A percentile compares a stretch with the other conserved stretches of the same genome.
These are phyloP conservation scores for Euphorbia schlechtendalii DNA, from an alignment of 441 rosid species.

Conservation along the genomic window DNA sequence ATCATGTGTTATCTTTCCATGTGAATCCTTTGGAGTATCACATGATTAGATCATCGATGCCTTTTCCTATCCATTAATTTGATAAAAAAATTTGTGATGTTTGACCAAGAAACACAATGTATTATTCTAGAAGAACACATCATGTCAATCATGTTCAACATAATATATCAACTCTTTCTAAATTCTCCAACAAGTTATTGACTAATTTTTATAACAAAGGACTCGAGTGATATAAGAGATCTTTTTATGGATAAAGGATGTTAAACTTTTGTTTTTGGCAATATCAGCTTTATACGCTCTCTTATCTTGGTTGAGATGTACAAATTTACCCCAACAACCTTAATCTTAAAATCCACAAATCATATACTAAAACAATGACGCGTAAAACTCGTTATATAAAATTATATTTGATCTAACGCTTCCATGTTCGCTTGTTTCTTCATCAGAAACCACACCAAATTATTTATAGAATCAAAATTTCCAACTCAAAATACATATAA, in stretches of 20 bases:
- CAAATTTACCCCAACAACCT: not conserved
- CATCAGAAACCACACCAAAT: not conserved
- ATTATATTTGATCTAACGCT: not conserved
- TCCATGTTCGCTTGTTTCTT: conserved; percentile 4
- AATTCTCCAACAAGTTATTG: too few species aligned
- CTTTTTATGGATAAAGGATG: too few species aligned
- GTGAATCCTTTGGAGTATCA: conserved; percentile 33
- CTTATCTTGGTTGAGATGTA: not conserved
- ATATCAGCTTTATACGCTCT: not conserved
- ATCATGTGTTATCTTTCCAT: conserved; percentile 35
- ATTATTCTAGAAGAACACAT: conserved; percentile 14
- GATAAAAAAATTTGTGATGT: not conserved
- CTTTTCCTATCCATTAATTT: conserved; percentile 2
- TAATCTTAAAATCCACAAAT: not conserved
- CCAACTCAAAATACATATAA: not conserved
- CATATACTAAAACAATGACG: not conserved
- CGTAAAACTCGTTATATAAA: not conserved
- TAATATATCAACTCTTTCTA: not conserved
- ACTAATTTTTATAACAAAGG: not conserved
- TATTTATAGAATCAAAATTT: not conserved
- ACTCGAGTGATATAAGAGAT: not conserved
- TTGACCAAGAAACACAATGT: conserved; percentile 9
- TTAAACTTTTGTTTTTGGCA: not conserved
- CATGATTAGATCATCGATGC: conserved; percentile 32
- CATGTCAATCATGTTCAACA: conserved; percentile 20